Evolutionary conservation across 768 basidiomycete genomes (phyloP).

Genomic region (Pilatotrama ljubarskyi): DNA sequence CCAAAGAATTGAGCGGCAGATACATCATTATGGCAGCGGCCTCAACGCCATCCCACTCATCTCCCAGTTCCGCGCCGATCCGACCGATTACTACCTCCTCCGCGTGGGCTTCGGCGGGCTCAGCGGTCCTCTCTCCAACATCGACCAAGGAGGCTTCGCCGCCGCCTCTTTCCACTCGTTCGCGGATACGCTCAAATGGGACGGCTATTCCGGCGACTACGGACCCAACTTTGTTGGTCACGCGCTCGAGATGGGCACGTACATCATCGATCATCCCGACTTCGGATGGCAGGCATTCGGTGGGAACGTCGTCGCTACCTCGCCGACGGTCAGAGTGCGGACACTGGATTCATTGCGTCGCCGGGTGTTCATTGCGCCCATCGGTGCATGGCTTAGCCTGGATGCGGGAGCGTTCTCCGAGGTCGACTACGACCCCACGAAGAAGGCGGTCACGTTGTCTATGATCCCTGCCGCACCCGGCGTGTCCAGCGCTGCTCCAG

Average conservation of each 20-base stretch:
- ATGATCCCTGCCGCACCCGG: constrained; percentile 43
- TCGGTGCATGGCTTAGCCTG: constrained; percentile 46
- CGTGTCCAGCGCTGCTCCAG: constrained; percentile 42
- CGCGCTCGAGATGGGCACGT: constrained; percentile 45
- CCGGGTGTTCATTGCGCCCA: constrained; percentile 51
- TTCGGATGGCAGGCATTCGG: constrained; percentile 67
- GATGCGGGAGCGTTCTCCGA: constrained; percentile 54
- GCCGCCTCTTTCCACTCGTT: constrained; percentile 62
- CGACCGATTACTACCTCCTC: constrained; percentile 51
- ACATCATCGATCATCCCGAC: constrained; percentile 52
- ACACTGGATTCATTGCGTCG: constrained; percentile 49
- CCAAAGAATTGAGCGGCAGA: constrained; percentile 54
- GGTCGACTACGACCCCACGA: constrained; percentile 42
- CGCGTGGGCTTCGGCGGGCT: constrained; percentile 54
- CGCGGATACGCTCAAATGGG: constrained; percentile 56
- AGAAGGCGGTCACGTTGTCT: constrained; percentile 41
- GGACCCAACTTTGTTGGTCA: constrained; percentile 61
- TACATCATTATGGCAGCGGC: constrained; percentile 60
- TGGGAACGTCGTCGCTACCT: constrained; percentile 44
- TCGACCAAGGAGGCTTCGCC: constrained; percentile 59
- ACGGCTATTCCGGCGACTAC: constrained; percentile 60
- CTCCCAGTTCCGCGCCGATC: constrained; percentile 46
- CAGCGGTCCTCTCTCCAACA: constrained; percentile 54
- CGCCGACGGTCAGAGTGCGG: constrained; percentile 44
- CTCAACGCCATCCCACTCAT: constrained; percentile 57